Percentiles rank a stretch among this genome's conserved stretches.
Evolutionary conservation across 495 filamentous ascomycete genomes (phyloP).

Genomic region (Hypoxylon rickii): DNA sequence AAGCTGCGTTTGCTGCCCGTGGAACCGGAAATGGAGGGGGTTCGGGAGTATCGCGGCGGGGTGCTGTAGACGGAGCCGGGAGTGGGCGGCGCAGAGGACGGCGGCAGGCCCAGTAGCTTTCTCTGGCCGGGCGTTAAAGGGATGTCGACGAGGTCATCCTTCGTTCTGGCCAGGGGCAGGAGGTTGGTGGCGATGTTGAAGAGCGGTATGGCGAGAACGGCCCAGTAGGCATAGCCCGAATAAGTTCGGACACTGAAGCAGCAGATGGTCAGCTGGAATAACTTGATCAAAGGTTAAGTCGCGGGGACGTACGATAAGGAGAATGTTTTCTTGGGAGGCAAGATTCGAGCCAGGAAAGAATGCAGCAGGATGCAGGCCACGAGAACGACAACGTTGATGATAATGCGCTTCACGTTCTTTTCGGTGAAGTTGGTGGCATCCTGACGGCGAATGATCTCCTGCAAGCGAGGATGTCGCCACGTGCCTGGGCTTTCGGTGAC

Average conservation of each 20-base stretch:
- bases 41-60: constrained; percentile 83
- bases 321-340: constrained; percentile 34
- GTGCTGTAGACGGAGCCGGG: constrained; percentile 73
- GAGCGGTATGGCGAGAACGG: constrained; percentile 50
- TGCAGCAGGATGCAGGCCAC: constrained; percentile 45
- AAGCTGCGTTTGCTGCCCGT: constrained; percentile 55
- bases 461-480: constrained; percentile 83
- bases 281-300: not conserved
- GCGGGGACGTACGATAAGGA: constrained; percentile 25
- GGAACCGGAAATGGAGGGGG: constrained; percentile 60
- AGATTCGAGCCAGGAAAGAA: constrained; percentile 26
- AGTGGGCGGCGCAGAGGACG: constrained; percentile 66
- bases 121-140: constrained; percentile 90
- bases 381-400: constrained; percentile 65
- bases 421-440: constrained; percentile 74
- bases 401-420: constrained; percentile 65
- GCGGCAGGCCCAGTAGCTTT: constrained; percentile 78
- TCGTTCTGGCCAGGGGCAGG: constrained; percentile 68
- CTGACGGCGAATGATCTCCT: constrained; percentile 77
- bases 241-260: constrained; percentile 26
- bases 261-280: not conserved
- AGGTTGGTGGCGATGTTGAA: constrained; percentile 69
- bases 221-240: constrained; percentile 25
- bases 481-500: constrained; percentile 64
- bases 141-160: constrained; percentile 84